Percentiles rank a stretch among this genome's conserved stretches.
Evolutionary conservation across 441 rosid genomes (phyloP).

Genomic region (Jatropha multifida): DNA sequence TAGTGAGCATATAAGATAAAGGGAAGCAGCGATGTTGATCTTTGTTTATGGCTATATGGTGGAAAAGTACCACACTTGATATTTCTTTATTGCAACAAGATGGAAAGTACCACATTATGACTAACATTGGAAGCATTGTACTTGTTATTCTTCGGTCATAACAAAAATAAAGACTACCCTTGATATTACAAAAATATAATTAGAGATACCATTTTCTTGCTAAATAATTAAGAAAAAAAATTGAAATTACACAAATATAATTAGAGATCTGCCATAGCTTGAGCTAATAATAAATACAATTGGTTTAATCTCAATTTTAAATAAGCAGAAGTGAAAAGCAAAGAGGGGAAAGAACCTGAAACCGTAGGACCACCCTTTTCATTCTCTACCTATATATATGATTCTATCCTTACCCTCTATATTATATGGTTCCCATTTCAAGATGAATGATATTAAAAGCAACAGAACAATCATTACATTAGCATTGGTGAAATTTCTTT

Average conservation of each 20-base stretch:
- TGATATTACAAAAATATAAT: no score
- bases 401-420: background rate
- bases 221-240: no score
- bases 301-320: no score
- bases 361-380: background rate
- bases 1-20: background rate
- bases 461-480: constrained; percentile 15
- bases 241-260: no score
- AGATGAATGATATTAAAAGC: constrained; percentile 9
- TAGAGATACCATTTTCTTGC: no score
- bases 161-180: no score
- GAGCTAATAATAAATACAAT: background rate
- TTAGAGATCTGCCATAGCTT: no score
- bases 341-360: background rate
- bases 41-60: background rate
- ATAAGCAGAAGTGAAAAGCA: background rate
- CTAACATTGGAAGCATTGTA: no score
- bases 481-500: background rate
- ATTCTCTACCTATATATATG: background rate
- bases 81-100: no score
- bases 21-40: constrained; percentile 6
- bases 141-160: no score
- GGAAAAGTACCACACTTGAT: background rate
- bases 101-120: no score
- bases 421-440: background rate